phyloP scores from a whole-genome alignment of 768 basidiomycete genomes.

The Porpolomopsis calyptriformis region DNA sequence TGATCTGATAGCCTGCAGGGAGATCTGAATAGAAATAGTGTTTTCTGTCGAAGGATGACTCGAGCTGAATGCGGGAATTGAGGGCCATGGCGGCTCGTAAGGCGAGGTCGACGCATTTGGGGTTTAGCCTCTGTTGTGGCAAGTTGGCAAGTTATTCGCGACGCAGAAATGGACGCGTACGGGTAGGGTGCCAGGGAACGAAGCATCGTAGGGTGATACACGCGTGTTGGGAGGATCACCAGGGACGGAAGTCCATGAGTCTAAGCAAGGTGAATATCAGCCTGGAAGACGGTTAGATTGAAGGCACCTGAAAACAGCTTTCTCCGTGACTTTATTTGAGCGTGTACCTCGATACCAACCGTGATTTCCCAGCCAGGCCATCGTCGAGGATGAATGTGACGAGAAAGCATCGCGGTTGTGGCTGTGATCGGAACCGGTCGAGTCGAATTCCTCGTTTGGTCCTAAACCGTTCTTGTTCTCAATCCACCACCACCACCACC shows the following conservation, averaged over 20 bases:
- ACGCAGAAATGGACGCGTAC: constrained; percentile 33
- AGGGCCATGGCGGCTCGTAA: constrained; percentile 76
- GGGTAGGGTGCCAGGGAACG: constrained; percentile 88
- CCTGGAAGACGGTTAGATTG: neutral
- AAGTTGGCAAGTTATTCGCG: neutral
- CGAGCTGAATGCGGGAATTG: constrained; percentile 46
- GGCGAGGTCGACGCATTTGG: constrained; percentile 66
- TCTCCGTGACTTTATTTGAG: constrained; percentile 76
- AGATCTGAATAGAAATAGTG: constrained; percentile 97
- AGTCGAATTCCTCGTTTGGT: no score
- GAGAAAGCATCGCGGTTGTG: constrained; percentile 13
- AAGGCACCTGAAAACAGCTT: constrained; percentile 80
- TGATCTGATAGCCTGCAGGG: constrained; percentile 93
- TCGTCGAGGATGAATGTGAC: constrained; percentile 31
- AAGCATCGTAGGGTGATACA: constrained; percentile 74
- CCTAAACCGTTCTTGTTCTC: no score
- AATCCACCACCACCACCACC: neutral
- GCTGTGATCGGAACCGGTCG: no score
- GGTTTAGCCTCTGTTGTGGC: constrained; percentile 42
- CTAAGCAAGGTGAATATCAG: constrained; percentile 15
- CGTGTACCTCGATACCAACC: constrained; percentile 92
- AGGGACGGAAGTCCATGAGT: constrained; percentile 30
- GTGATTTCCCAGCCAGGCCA: constrained; percentile 88
- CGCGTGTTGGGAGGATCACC: constrained; percentile 56
- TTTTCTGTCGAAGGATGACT: constrained; percentile 88